Conservation (phyloP, 768 basidiomycete genomes). For the Pisolithus tinctorius region DNA sequence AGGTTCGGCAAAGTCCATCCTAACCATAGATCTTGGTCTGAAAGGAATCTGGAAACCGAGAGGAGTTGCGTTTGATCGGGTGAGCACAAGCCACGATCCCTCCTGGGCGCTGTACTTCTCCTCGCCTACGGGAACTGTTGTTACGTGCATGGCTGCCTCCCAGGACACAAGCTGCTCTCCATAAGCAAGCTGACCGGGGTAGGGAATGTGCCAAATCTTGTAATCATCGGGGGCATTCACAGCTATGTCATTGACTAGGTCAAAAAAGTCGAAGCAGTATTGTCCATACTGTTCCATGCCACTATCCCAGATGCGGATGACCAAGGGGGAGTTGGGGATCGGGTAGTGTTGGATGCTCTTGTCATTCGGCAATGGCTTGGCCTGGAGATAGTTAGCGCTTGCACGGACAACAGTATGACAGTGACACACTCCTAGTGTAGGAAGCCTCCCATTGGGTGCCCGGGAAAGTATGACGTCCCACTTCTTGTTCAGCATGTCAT, state of each 20-base stretch:
- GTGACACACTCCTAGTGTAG: neutral
- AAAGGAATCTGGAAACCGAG: neutral
- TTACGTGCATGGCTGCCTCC: neutral
- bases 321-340: neutral
- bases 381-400: neutral
- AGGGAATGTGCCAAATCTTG: neutral
- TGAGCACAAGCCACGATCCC: neutral
- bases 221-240: conserved; percentile 1
- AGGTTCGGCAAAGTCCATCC: neutral
- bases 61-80: neutral
- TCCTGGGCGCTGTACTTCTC: conserved; percentile 2
- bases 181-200: neutral
- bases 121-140: neutral
- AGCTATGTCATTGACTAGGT: neutral
- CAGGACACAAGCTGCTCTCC: neutral
- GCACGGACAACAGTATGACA: neutral
- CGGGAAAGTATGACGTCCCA: neutral
- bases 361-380: neutral
- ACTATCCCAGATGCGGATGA: conserved; percentile 1
- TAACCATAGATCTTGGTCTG: neutral
- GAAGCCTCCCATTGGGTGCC: neutral
- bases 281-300: neutral
- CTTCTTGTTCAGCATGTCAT: neutral
- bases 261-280: conserved; percentile 2
- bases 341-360: neutral